phyloP scores from a whole-genome alignment of 176 grass and related monocot genomes.

The Rhynchospora breviuscula region DNA sequence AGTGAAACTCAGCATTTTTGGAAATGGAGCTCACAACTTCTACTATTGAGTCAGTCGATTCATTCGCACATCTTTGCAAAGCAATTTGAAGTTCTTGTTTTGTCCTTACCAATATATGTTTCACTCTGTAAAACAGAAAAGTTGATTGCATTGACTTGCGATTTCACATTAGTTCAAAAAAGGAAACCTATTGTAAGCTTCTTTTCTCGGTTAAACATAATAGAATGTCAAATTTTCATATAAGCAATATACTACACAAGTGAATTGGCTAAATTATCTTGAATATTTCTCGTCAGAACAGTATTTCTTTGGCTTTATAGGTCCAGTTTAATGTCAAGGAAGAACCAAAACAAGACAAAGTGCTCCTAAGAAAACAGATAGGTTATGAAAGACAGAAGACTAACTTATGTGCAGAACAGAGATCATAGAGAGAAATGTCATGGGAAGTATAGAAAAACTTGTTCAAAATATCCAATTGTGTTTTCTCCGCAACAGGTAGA shows the following conservation, averaged over 20 bases:
- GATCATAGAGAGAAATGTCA: constrained; percentile 68
- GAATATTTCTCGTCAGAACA: background rate
- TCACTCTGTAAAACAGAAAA: constrained; percentile 46
- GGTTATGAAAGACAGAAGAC: background rate
- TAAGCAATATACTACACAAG: background rate
- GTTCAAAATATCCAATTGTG: constrained; percentile 52
- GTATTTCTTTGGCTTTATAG: background rate
- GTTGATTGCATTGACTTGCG: background rate
- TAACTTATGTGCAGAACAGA: constrained; percentile 95
- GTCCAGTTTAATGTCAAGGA: background rate
- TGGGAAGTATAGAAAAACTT: constrained; percentile 87
- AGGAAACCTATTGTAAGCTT: background rate
- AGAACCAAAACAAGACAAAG: background rate
- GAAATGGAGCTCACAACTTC: constrained; percentile 71
- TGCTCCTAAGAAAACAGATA: background rate
- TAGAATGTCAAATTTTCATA: background rate
- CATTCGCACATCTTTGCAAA: constrained; percentile 44
- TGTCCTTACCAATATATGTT: constrained; percentile 75
- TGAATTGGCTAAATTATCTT: background rate
- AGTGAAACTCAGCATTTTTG: constrained; percentile 71
- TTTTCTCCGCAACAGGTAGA: constrained; percentile 65
- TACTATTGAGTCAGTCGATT: constrained; percentile 59
- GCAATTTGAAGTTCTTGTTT: constrained; percentile 72
- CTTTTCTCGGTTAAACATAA: background rate
- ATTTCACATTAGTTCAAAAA: background rate